Conservation (phyloP, 1,284 basidiomycete genomes). For the Pyrrhoderma noxium region DNA sequence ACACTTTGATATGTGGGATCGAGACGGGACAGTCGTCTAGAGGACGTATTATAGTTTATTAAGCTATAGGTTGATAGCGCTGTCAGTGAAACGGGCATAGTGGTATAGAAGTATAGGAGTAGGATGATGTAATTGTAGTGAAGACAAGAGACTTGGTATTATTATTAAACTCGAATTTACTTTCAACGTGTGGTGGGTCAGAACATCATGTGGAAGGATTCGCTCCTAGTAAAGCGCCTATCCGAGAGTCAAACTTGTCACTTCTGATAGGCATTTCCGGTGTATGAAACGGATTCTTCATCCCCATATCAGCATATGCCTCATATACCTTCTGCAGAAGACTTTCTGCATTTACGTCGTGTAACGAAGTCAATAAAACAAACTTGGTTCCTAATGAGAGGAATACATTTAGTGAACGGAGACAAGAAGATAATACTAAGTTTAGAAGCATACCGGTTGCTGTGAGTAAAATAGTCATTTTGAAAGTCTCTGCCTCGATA, state of each 20-base stretch:
- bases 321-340: slow-evolving; percentile 82
- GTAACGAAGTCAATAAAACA: slow-evolving; percentile 78
- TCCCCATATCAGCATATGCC: slow-evolving; percentile 87
- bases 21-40: background rate
- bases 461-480: slow-evolving; percentile 84
- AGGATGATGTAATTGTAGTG: too few species aligned
- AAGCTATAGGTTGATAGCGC: too few species aligned
- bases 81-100: too few species aligned
- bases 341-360: slow-evolving; percentile 67
- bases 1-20: background rate
- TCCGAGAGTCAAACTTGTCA: slow-evolving; percentile 79
- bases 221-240: slow-evolving; percentile 51
- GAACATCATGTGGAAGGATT: background rate
- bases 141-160: too few species aligned
- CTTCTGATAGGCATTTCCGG: slow-evolving; percentile 97
- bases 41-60: too few species aligned
- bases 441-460: slow-evolving; percentile 70
- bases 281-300: slow-evolving; percentile 99
- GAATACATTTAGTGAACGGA: background rate
- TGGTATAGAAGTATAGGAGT: too few species aligned
- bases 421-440: slow-evolving; percentile 6
- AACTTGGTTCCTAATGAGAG: slow-evolving; percentile 84
- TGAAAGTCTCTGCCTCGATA: slow-evolving; percentile 92
- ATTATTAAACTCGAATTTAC: too few species aligned
- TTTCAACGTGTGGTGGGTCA: too few species aligned